Base-by-base conservation (phyloP, 1,139 yeast genomes). In the Pichia sp. region DNA sequence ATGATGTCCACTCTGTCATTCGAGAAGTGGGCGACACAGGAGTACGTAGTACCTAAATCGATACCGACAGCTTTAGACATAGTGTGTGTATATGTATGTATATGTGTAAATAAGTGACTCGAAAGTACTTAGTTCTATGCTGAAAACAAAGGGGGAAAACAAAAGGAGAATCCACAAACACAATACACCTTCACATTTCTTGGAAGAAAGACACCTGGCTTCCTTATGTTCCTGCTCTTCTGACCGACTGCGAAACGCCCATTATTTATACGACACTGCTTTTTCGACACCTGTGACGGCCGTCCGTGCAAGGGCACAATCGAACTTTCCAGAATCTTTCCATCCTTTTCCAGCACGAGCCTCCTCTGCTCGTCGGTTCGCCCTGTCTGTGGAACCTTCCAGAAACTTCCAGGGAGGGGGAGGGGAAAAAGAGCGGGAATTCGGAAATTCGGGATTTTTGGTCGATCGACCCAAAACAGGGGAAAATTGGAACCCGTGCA, bases 31-130 rank as follows among this genome's bases (percentile, higher is more conserved):
- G 97, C 97, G 66, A 90, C 97, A 85, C 97, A 90, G 62, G 96
- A 90, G 85, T 90, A 88, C 66, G 96, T 88, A 71, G 97, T 90
- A 84, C 97, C 97, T 80, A 88, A 85, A 85, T 89, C 96, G 88
- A 90, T 90, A 79, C 98, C 97, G 80, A 90, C 89, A 80, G 97
- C 97, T 84, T 90, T 96, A 80, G 90, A 87, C 90, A 85, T 85
- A 73, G 74, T 81, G 47, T 41, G 49, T 42, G 23, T 43, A 8
- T 16, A 8, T 43, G 8, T 43, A 19, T 29, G 23, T 45, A 8
- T 45, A 23, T 54, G 15, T 50, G 26, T 51, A 45, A 45, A 38
- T 45, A 45, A 38, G 29, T 26, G 7, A 26, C 29, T 16, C 26
- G 19, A 29, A 30, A 45, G 23, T 44, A 41, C 30, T 51, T 48